Evolutionary conservation across 176 grass and related monocot genomes (phyloP), one percentile per base, ranked within the genome.

Genomic region (Poa annua): DNA sequence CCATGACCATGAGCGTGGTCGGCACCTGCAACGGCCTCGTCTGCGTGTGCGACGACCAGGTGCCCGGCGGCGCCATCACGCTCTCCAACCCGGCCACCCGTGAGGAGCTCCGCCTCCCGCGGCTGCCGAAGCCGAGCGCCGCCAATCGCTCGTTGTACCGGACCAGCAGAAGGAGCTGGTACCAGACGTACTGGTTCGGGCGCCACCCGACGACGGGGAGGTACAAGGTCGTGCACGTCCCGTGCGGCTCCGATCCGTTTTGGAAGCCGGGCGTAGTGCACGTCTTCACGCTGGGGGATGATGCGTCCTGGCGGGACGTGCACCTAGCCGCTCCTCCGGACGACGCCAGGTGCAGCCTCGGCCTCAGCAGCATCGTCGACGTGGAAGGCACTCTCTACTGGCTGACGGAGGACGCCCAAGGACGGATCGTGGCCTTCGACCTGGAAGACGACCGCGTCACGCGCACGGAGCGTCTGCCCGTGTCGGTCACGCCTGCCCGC

Each of bases 11-110:
- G 65, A 67, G 26, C 38, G 74, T 79, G 75, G 25, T 85, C 14
- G 76, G 84, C 66, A 80, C 57, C 1, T 66, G 77, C 69, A 86
- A 86, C 69, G 84, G 77, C 11, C 45, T 86, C 33, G 10, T 74
- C n/a, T 75, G 76, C 84, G 20, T 80, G 10, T 80, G 53, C 44
- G 44, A 73, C 41, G 35, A 72, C 54, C 5, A 4, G 65, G 6
- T 11, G 19, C 17, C 65, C 4, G 34, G 65, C 24, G 71, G 71
- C 7, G 45, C 12, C 26, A 14, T 80, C 67, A 20, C 6, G 3
- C 5, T 80, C 20, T 14, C 8, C 6, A 86, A 45, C 14, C 84
- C 76, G 13, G 20, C 7, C 5, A 80, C 53, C 9, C 3, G 76
- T 8, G 84, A 80, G 53, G 6, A 67, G n/a, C 20, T 80, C 44